phyloP scores from a whole-genome alignment of 352 stramenopile genomes.

The Phytophthora constricta region DNA sequence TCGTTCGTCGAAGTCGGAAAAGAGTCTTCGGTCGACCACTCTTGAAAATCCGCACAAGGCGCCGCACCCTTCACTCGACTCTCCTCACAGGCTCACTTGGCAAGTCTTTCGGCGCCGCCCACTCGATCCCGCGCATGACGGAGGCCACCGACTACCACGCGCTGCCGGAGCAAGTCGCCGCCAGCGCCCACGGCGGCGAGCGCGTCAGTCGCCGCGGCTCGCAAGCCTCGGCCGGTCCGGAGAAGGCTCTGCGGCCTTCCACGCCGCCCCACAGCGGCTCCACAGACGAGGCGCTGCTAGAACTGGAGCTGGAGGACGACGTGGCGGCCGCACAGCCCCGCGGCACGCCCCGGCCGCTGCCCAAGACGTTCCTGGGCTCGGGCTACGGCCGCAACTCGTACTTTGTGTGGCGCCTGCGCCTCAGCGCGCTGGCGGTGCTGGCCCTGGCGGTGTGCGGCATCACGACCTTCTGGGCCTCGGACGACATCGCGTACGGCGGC shows the following conservation, averaged over 20 bases:
- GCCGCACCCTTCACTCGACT: too few relatives aligned
- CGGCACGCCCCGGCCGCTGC: conserved; percentile 47
- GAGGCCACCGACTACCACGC: conserved; percentile 41
- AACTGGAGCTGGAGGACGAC: conserved; percentile 29
- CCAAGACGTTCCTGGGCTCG: conserved; percentile 48
- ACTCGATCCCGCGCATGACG: conserved; percentile 30
- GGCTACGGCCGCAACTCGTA: conserved; percentile 81
- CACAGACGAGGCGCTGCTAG: conserved; percentile 29
- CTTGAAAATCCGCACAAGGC: too few relatives aligned
- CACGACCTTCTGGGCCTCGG: conserved; percentile 49
- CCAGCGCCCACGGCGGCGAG: conserved; percentile 34
- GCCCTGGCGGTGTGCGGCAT: conserved; percentile 53
- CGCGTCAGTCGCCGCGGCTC: conserved; percentile 31
- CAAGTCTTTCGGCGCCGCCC: background rate
- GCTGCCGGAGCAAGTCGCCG: conserved; percentile 32
- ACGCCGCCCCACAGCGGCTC: conserved; percentile 32
- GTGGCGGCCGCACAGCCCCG: conserved; percentile 21
- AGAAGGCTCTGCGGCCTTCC: conserved; percentile 24
- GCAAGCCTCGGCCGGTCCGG: conserved; percentile 10
- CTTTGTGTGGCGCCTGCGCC: conserved; percentile 70
- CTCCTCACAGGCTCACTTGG: background rate
- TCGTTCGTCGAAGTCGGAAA: too few relatives aligned
- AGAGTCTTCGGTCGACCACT: too few relatives aligned
- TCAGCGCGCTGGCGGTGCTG: conserved; percentile 53
- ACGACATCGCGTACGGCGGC: conserved; percentile 47